These are phyloP conservation scores for Fusarium odoratissimum DNA, from an alignment of 2,329 filamentous ascomycete species.

Conservation along the genomic window DNA sequence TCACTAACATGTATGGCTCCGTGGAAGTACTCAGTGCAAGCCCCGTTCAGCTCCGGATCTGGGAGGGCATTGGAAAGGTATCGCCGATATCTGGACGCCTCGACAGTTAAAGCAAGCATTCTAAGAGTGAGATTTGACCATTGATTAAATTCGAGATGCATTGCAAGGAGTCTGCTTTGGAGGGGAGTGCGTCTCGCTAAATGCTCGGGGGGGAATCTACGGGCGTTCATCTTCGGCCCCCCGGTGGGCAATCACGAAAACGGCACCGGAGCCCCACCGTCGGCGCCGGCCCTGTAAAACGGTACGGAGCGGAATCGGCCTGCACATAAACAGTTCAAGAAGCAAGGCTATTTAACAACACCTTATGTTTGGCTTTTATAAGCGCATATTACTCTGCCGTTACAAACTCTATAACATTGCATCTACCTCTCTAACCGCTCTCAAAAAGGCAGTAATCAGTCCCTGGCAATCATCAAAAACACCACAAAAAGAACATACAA, in stretches of 20 bases:
- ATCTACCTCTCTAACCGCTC: neutral
- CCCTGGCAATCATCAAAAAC: neutral
- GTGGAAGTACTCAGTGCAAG: neutral
- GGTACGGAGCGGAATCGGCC: neutral
- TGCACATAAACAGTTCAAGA: neutral
- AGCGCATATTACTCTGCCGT: neutral
- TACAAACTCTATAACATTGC: neutral
- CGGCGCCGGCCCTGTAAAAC: neutral
- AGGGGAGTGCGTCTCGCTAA: neutral
- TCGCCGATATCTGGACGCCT: neutral
- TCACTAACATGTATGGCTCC: neutral
- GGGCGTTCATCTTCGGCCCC: neutral
- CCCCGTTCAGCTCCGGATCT: neutral
- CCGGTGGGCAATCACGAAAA: neutral
- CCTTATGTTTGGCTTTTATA: rapidly evolving
- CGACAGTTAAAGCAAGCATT: neutral
- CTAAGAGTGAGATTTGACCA: neutral
- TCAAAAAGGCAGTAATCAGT: neutral
- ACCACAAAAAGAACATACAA: neutral
- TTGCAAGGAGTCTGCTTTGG: neutral
- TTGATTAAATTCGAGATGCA: neutral
- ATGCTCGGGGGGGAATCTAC: neutral
- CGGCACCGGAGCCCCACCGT: neutral
- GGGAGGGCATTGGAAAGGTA: neutral
- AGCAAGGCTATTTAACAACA: neutral